Base-by-base conservation (phyloP, 2,329 filamentous ascomycete genomes). In the Trichoderma asperellum region DNA sequence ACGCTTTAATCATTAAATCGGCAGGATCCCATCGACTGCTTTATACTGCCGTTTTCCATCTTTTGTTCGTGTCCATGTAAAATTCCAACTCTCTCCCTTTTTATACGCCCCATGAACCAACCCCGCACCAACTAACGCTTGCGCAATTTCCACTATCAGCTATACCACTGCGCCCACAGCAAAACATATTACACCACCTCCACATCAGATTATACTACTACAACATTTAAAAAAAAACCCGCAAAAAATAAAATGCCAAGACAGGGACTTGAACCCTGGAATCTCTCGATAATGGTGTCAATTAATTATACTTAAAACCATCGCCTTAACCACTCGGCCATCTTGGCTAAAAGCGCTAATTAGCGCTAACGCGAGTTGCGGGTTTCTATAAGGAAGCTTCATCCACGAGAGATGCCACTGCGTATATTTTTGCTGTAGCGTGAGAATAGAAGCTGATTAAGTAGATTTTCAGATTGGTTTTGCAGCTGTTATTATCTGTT, bases 241-340 rank as follows among this genome's bases (percentile, higher is more conserved):
- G 47, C 47, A 49, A 49, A 56, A 56, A 56, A n/a, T 32, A 2
- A 43, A 8, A 7, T 67, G 53, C 49, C 53, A 67, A 67, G 63
- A 67, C 63, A 58, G 63, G 63, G 63, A 32, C 18, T 67, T 24
- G 63, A 67, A 67, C 63, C 63, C 63, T 58, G 63, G 63, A 27
- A 55, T 52, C 49, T 67, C 53, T 52, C 63, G 49, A 52, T 55
- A 67, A 55, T 58, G 53, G 63, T 56, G 53, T 67, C 34, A 34
- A 67, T 24, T 55, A 43, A 10, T 27, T 59, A 27, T 29, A 57
- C 63, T 67, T 67, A 55, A 67, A 47, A 35, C 63, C 53, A 58
- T 55, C 63, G 63, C 63, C 63, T 59, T 67, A 67, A 67, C 63
- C 63, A 57, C 63, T 67, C 63, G 63, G 63, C 63, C 63, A 67